phyloP scores from a whole-genome alignment of 768 basidiomycete genomes.

The Austroboletus eburneus region DNA sequence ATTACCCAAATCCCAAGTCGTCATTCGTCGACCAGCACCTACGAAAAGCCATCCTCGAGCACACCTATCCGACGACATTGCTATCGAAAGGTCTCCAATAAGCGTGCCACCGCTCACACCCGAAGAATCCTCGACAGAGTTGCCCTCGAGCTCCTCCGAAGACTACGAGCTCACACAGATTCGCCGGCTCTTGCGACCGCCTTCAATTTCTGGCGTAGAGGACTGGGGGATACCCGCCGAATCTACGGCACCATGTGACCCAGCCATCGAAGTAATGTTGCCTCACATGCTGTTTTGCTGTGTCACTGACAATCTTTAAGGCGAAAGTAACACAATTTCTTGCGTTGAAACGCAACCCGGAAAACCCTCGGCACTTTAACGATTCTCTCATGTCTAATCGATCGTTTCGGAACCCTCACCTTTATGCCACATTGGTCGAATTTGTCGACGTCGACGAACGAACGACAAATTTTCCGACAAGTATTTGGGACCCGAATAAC shows the following conservation, averaged over 20 bases:
- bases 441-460: conserved; percentile 91
- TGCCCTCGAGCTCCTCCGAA: conserved; percentile 18
- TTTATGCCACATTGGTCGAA: conserved; percentile 94
- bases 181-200: conserved; percentile 55
- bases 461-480: conserved; percentile 71
- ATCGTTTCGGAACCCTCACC: conserved; percentile 92
- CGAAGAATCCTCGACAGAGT: conserved; percentile 14
- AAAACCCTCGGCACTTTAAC: conserved; percentile 84
- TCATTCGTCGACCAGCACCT: conserved; percentile 51
- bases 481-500: conserved; percentile 70
- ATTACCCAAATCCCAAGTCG: conserved; percentile 50
- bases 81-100: conserved; percentile 12
- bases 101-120: conserved; percentile 5
- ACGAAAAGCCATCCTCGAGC: conserved; percentile 47
- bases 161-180: conserved; percentile 51
- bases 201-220: conserved; percentile 55
- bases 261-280: conserved; percentile 54
- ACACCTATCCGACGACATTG: conserved; percentile 46
- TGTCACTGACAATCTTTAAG: conserved; percentile 36
- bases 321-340: conserved; percentile 80
- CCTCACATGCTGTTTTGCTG: neutral
- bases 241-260: conserved; percentile 52
- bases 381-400: conserved; percentile 91
- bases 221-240: conserved; percentile 79
- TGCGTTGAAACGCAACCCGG: conserved; percentile 57